Base-by-base conservation (phyloP, 2,329 filamentous ascomycete species). In the Phaeosphaeria sp. region DNA sequence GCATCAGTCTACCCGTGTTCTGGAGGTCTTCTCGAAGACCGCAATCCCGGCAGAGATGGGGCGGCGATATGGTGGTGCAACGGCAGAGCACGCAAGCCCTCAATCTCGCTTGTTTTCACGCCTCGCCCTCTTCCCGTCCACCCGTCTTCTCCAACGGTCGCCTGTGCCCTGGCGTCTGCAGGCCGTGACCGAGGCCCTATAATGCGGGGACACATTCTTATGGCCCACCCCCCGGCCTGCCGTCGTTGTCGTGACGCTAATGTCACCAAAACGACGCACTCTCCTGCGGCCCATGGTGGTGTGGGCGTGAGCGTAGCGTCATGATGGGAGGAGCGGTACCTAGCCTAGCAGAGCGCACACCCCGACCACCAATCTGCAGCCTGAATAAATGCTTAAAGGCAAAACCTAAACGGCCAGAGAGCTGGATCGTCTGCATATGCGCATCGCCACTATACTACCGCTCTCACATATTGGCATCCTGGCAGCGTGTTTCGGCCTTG, bases 121-220 rank as follows among this genome's bases (percentile, higher is more conserved):
- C 55, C 55, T 59, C 55, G 55, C 57, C 56, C 59, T 59, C 54
- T 63, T 66, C 63, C 63, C 63, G 63, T 63, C 64, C 64, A 61
- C 61, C 68, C 67, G 66, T 66, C 62, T 62, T 36, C 36, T n/a
- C 18, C 62, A 65, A 60, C 68, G 66, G 63, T 66, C 60, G 62
- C 60, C 57, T 59, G 59, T 60, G 53, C 62, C 61, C 59, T 61
- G 57, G 40, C 55, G 51, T 56, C 58, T 59, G 61, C 57, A 49
- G 20, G 51, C 57, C 58, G 56, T 60, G 61, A 47, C 67, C 65
- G 65, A 63, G 60, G 56, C 59, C 59, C 55, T 69, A 70, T 75
- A 72, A 72, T 75, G 72, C 72, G 72, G 72, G 69, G 68, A 59
- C 56, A 68, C 67, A 65, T 63, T 47, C 61, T 56, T 57, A 53